These are phyloP conservation scores for Micromonas commoda DNA, from an alignment of 139 green algal species.

Conservation along the genomic window DNA sequence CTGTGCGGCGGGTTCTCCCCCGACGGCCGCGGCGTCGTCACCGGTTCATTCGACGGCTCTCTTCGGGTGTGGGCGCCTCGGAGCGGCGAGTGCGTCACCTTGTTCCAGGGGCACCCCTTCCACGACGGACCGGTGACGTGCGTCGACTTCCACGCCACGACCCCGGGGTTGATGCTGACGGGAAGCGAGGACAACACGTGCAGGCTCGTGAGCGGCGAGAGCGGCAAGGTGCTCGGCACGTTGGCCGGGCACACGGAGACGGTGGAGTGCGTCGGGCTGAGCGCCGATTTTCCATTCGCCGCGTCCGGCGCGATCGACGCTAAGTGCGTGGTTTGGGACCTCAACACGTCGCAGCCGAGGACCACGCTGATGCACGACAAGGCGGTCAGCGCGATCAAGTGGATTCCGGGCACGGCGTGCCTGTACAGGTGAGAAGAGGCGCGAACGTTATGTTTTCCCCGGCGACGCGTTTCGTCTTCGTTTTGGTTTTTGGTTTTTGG, in stretches of 20 bases:
- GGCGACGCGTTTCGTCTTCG: neutral
- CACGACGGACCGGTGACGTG: slow-evolving; percentile 65
- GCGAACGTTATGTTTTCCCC: no score
- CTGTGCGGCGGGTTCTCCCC: slow-evolving; percentile 76
- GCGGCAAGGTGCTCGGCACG: slow-evolving; percentile 16
- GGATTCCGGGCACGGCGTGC: neutral
- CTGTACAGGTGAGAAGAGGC: slow-evolving; percentile 11
- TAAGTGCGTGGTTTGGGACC: slow-evolving; percentile 61
- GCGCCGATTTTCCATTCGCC: slow-evolving; percentile 29
- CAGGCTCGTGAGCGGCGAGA: neutral
- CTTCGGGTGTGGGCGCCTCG: slow-evolving; percentile 78
- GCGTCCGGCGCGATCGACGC: slow-evolving; percentile 76
- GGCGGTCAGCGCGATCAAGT: slow-evolving; percentile 14
- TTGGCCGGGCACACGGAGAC: slow-evolving; percentile 70
- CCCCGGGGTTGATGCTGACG: neutral
- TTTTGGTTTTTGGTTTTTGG: neutral
- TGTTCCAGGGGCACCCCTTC: slow-evolving; percentile 47
- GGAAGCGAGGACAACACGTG: slow-evolving; percentile 28
- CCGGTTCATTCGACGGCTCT: slow-evolving; percentile 63
- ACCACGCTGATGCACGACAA: neutral
- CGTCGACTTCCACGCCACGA: slow-evolving; percentile 33
- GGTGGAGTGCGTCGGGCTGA: slow-evolving; percentile 53
- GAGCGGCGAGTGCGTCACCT: slow-evolving; percentile 61
- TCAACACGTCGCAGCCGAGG: neutral
- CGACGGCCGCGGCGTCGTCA: slow-evolving; percentile 72